Conservation (phyloP, 2,329 filamentous ascomycete species). For the Lachnellula arida region DNA sequence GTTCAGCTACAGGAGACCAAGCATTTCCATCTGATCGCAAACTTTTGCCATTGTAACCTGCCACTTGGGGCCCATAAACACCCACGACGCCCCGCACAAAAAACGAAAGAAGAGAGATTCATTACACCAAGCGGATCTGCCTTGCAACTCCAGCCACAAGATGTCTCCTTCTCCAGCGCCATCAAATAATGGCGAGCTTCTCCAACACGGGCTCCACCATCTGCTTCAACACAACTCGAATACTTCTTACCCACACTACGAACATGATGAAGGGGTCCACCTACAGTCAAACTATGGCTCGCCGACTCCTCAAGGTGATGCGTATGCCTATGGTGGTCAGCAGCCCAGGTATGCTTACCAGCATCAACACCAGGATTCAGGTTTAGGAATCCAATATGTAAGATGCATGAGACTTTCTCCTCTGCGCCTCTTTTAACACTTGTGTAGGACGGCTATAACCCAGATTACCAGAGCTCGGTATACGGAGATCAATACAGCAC, state of each 20-base stretch:
- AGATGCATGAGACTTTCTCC: conserved; percentile 1
- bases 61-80: background rate
- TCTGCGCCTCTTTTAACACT: conserved; percentile 12
- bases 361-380: conserved; percentile 26
- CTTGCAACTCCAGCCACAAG: conserved; percentile 1
- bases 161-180: conserved; percentile 36
- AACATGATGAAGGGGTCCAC: conserved; percentile 22
- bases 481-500: conserved; percentile 43
- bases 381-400: conserved; percentile 27
- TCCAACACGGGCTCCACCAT: conserved; percentile 41
- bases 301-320: conserved; percentile 20
- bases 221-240: conserved; percentile 41
- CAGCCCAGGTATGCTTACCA: conserved; percentile 25
- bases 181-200: conserved; percentile 35
- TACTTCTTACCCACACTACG: conserved; percentile 26
- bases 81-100: background rate
- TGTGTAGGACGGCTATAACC: conserved; percentile 20
- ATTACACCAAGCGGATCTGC: background rate
- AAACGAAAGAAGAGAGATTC: background rate
- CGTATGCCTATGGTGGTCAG: conserved; percentile 16
- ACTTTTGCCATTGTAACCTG: background rate
- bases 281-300: conserved; percentile 27
- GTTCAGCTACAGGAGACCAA: background rate
- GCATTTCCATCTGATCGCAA: background rate
- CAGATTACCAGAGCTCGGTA: conserved; percentile 14